Evolutionary conservation across 225 moss, liverwort and hornwort genomes (phyloP).

Genomic region (Rhytidiadelphus loreus): DNA sequence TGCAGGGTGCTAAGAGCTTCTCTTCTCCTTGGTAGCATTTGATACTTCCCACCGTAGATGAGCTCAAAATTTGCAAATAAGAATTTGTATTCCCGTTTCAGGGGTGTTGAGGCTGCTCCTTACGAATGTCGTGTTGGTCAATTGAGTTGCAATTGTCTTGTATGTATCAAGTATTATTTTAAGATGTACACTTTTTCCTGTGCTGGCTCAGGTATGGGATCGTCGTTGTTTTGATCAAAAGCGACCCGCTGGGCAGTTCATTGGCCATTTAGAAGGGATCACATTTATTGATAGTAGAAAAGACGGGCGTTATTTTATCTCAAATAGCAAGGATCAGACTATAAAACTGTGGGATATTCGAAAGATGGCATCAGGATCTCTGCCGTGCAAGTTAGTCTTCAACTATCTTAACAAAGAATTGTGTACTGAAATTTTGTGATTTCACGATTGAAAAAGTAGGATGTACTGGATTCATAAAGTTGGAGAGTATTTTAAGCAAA

Average conservation of each 20-base stretch:
- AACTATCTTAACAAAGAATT: neutral
- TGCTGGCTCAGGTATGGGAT: constrained; percentile 69
- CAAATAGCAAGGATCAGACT: constrained; percentile 93
- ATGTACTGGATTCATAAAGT: neutral
- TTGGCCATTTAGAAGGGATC: constrained; percentile 92
- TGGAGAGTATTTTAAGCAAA: neutral
- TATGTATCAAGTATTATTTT: neutral
- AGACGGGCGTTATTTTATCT: constrained; percentile 86
- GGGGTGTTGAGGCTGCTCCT: neutral
- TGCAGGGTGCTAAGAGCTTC: neutral
- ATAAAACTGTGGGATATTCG: constrained; percentile 95
- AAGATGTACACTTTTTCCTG: neutral
- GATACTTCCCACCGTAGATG: neutral
- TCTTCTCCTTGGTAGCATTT: neutral
- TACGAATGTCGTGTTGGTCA: neutral
- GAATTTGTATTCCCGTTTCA: neutral
- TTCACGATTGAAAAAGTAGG: neutral
- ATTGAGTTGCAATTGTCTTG: neutral
- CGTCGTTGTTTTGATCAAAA: constrained; percentile 47
- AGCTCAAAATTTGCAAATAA: neutral
- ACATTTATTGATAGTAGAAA: constrained; percentile 78
- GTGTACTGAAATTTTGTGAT: neutral
- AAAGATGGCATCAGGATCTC: constrained; percentile 58
- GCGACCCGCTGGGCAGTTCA: constrained; percentile 47
- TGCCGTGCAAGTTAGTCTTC: constrained; percentile 21